Evolutionary conservation across 768 basidiomycete genomes (phyloP).

Genomic region (Rubroboletus pulcherrimus): DNA sequence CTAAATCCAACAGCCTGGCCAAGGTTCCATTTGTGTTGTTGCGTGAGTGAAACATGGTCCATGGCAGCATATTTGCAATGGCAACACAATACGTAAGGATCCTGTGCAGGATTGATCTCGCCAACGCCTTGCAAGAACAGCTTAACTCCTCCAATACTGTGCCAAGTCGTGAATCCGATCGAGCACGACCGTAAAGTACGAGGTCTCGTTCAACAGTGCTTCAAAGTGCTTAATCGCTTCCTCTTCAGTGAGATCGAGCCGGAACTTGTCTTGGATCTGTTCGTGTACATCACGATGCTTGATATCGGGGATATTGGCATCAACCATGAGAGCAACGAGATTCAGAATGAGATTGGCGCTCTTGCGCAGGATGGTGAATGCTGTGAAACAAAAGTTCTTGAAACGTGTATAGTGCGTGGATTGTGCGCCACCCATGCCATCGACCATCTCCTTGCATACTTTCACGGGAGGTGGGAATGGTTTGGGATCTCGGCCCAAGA

Average conservation of each 20-base stretch:
- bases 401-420: slow-evolving; percentile 96
- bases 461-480: slow-evolving; percentile 98
- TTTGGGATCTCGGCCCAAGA: slow-evolving; percentile 95
- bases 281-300: slow-evolving; percentile 84
- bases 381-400: slow-evolving; percentile 97
- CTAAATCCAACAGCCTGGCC: neutral
- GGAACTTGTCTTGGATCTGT: slow-evolving; percentile 95
- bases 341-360: slow-evolving; percentile 97
- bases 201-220: slow-evolving; percentile 87
- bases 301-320: slow-evolving; percentile 97
- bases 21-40: neutral
- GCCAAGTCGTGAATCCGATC: slow-evolving; percentile 92
- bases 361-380: slow-evolving; percentile 93
- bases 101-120: neutral
- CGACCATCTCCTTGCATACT: slow-evolving; percentile 99
- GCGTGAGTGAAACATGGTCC: neutral
- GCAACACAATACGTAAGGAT: neutral
- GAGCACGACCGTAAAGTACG: slow-evolving; percentile 87
- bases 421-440: slow-evolving; percentile 97
- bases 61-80: neutral
- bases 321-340: slow-evolving; percentile 94
- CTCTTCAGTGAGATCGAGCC: slow-evolving; percentile 90
- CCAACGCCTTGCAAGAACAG: neutral
- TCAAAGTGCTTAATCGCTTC: slow-evolving; percentile 98
- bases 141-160: slow-evolving; percentile 80